Evolutionary conservation across 495 filamentous ascomycete species (phyloP), one percentile per base, ranked within the genome.

Genomic region (Beverwykella pulmonaria): DNA sequence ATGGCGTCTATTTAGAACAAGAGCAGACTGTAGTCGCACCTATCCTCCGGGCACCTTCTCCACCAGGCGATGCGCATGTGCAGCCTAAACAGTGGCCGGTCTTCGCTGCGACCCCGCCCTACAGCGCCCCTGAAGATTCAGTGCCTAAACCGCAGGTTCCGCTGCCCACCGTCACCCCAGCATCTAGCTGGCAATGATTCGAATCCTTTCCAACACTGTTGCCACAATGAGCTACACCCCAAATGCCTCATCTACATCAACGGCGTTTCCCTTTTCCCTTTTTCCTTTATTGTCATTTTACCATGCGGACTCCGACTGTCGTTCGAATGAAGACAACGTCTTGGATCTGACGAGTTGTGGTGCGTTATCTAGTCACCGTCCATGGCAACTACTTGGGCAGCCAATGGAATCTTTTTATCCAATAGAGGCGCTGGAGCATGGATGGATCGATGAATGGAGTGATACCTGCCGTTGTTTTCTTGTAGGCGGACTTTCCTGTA

Each of bases 61-160:
- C 55, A 7, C 30, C 48, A 30, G 65, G 27, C 52, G 32, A 59
- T 44, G n/a, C 50, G 9, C 9, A n/a, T 26, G 10, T 29, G 15
- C 50, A 27, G 52, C 41, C 59, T 17, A 68, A 61, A 41, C 2
- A 32, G 32, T 34, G 46, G 15, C 27, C 55, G 50, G 58, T 30
- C 26, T 62, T 65, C 34, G 36, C 53, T 25, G 65, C 65, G 26
- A 68, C 65, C 7, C 65, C 58, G 19, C 65, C 65, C 2, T 68
- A 68, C 39, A 46, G 4, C 30, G 53, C 62, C 10, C 39, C 50
- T 19, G 62, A 53, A 20, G 62, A 59, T 9, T n/a, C 39, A 22
- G 49, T 20, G 8, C 50, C 61, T 17, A 55, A 57, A 50, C 26
- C 44, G 20, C 57, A 55, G 22, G n/a, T 58, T 17, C 44, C 44